Evolutionary conservation across 768 basidiomycete species (phyloP).

Genomic region (Lactarius indigo): DNA sequence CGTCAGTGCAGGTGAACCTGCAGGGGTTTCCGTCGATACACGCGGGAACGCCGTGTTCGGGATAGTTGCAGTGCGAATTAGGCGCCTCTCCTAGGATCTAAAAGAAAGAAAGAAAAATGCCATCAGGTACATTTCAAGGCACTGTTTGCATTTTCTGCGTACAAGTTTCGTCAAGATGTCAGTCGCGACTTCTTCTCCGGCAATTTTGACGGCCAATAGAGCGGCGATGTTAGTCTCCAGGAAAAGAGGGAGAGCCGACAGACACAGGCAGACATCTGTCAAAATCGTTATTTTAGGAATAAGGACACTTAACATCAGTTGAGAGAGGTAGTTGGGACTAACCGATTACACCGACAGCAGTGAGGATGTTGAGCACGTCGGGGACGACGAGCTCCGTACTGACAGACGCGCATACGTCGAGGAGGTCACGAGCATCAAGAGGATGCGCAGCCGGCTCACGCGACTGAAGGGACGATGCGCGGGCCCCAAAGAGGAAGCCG

Average conservation of each 20-base stretch:
- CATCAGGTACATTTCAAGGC: background rate
- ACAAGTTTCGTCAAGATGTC: conserved; percentile 38
- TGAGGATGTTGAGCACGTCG: conserved; percentile 27
- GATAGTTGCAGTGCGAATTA: conserved; percentile 38
- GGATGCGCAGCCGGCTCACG: conserved; percentile 3
- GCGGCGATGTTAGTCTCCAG: conserved; percentile 34
- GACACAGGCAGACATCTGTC: conserved; percentile 44
- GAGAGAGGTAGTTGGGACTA: conserved; percentile 21
- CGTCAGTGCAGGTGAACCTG: conserved; percentile 44
- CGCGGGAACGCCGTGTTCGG: conserved; percentile 40
- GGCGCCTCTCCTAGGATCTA: conserved; percentile 31
- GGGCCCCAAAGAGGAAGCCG: conserved; percentile 6
- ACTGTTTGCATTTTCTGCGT: conserved; percentile 8
- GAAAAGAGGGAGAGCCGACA: conserved; percentile 38
- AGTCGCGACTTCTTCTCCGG: conserved; percentile 33
- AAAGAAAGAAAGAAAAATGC: background rate
- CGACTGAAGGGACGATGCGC: conserved; percentile 10
- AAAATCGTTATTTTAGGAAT: background rate
- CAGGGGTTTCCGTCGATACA: conserved; percentile 41
- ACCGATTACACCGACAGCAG: conserved; percentile 31
- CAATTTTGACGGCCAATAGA: conserved; percentile 31
- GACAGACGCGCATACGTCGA: conserved; percentile 44
- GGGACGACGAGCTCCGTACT: conserved; percentile 33
- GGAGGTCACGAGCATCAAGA: conserved; percentile 14
- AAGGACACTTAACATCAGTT: background rate